Percentiles rank a stretch among this genome's conserved stretches.
phyloP scores from a whole-genome alignment of 345 rosid species.

The Reutealis trisperma region DNA sequence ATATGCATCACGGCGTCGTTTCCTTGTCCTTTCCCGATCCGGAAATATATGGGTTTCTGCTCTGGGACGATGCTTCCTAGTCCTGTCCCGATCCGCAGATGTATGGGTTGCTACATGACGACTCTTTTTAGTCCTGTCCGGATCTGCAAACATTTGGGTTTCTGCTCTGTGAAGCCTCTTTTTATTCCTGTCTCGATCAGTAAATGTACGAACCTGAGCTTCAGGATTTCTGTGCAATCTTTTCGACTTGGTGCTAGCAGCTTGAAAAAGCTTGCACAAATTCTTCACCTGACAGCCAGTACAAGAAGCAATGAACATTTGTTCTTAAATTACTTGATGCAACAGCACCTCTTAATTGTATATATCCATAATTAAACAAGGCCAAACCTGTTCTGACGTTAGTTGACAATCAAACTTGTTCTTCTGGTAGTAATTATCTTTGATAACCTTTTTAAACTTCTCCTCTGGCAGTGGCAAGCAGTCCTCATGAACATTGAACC shows the following conservation, averaged over 20 bases:
- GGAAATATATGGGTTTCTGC: not conserved
- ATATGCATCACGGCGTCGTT: constrained; percentile 8
- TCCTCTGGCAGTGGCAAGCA: constrained; percentile 28
- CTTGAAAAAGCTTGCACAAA: constrained; percentile 27
- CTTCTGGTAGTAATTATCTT: constrained; percentile 33
- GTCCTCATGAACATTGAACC: constrained; percentile 27
- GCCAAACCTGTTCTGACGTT: constrained; percentile 27
- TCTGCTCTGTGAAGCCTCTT: not conserved
- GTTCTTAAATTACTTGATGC: not conserved
- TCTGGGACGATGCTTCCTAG: not conserved
- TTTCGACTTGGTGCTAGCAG: constrained; percentile 14
- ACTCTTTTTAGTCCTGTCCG: not conserved
- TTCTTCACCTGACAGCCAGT: constrained; percentile 24
- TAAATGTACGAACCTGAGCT: not conserved
- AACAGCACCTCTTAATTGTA: not conserved
- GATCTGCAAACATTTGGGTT: not conserved
- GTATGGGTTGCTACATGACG: not conserved
- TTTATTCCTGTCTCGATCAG: not conserved
- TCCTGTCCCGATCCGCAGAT: not conserved
- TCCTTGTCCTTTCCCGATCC: not conserved
- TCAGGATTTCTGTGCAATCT: not conserved
- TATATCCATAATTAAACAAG: not conserved
- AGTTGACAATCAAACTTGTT: constrained; percentile 31
- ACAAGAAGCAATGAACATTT: not conserved
- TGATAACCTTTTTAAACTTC: constrained; percentile 29